phyloP scores from a whole-genome alignment of 2,329 filamentous ascomycete genomes.

The Pseudogymnoascus sp. region DNA sequence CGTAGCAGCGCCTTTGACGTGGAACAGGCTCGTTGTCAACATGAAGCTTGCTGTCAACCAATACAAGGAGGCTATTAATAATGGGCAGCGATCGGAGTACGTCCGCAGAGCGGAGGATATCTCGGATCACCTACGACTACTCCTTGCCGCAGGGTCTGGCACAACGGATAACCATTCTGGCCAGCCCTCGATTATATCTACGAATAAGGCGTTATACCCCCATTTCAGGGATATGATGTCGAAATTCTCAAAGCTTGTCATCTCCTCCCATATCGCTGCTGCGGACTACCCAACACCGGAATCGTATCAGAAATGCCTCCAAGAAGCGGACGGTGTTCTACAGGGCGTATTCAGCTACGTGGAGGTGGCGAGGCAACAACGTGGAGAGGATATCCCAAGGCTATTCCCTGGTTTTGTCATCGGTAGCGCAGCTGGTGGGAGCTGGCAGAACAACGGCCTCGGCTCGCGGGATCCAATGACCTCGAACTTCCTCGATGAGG shows the following conservation, averaged over 20 bases:
- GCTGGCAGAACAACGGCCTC: constrained; percentile 70
- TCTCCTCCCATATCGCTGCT: constrained; percentile 94
- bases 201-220: constrained; percentile 92
- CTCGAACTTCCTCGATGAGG: constrained; percentile 79
- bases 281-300: constrained; percentile 93
- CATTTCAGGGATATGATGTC: constrained; percentile 99
- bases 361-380: constrained; percentile 85
- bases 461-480: constrained; percentile 61
- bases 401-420: constrained; percentile 88
- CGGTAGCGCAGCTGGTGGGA: constrained; percentile 73
- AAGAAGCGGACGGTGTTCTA: constrained; percentile 94
- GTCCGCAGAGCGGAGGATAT: constrained; percentile 95
- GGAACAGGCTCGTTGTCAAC: constrained; percentile 82
- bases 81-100: constrained; percentile 77
- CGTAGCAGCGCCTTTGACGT: constrained; percentile 70
- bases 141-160: constrained; percentile 90
- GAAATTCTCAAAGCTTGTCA: constrained; percentile 96
- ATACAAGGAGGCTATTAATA: constrained; percentile 83
- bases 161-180: constrained; percentile 98
- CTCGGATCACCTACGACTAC: constrained; percentile 84
- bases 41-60: constrained; percentile 86
- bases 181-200: constrained; percentile 97
- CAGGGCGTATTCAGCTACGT: constrained; percentile 94
- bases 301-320: constrained; percentile 87
- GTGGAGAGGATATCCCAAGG: constrained; percentile 87